Conservation (phyloP, 2,329 filamentous ascomycete genomes). For the Pseudopyricularia javanii region DNA sequence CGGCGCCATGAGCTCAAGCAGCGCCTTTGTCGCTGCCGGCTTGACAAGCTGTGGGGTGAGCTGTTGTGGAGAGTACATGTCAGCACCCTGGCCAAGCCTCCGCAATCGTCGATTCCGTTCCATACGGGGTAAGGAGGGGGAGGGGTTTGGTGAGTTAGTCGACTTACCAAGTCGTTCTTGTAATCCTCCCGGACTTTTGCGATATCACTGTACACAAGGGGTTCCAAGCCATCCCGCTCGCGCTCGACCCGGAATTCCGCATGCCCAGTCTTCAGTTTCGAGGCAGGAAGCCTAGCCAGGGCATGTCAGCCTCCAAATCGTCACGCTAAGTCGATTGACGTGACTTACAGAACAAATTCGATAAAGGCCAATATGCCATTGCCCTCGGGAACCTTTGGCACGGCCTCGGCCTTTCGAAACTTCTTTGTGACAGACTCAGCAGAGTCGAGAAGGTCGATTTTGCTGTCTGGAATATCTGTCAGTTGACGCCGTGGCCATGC, state of each 20-base stretch:
- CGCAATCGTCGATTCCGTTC: constrained; percentile 5
- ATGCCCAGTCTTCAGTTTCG: constrained; percentile 43
- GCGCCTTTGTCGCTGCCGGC: constrained; percentile 62
- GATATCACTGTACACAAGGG: constrained; percentile 69
- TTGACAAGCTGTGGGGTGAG: constrained; percentile 83
- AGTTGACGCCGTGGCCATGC: not conserved
- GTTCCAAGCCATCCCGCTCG: constrained; percentile 51
- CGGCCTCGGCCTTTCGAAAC: constrained; percentile 71
- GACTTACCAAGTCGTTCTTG: constrained; percentile 59
- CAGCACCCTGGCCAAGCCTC: constrained; percentile 5
- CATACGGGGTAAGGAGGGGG: constrained; percentile 8
- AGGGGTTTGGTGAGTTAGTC: no score
- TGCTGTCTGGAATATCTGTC: constrained; percentile 48
- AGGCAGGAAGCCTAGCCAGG: constrained; percentile 46
- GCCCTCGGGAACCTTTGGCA: constrained; percentile 63
- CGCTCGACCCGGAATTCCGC: constrained; percentile 57
- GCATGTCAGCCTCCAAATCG: not conserved
- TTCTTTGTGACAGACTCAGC: constrained; percentile 68
- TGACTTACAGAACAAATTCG: constrained; percentile 56
- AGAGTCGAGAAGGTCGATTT: constrained; percentile 84
- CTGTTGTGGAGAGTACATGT: constrained; percentile 21
- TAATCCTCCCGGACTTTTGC: constrained; percentile 71
- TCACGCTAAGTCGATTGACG: not conserved
- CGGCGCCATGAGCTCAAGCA: constrained; percentile 63
- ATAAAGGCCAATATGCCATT: constrained; percentile 83